Conservation (phyloP, 2,329 filamentous ascomycete genomes). For the Aureobasidium sp. region DNA sequence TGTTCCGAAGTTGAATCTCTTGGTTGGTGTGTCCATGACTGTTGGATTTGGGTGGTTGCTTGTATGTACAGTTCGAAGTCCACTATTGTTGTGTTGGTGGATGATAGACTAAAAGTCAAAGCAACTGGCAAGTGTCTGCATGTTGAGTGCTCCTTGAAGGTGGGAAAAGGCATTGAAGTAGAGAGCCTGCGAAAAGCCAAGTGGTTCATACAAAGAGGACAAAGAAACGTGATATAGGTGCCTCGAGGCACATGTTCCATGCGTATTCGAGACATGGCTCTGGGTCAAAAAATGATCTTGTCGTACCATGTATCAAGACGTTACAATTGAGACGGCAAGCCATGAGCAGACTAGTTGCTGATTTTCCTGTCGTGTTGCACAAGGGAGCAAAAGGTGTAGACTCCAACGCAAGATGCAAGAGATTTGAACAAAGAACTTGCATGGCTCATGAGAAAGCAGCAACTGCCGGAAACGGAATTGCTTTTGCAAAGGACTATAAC, state of each 20-base stretch:
- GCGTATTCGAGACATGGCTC: background rate
- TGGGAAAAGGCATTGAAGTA: background rate
- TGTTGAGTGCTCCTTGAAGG: background rate
- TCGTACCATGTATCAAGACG: background rate
- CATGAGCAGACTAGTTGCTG: background rate
- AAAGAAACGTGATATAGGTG: background rate
- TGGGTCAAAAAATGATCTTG: background rate
- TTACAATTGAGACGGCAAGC: background rate
- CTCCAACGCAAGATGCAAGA: background rate
- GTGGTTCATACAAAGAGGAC: background rate
- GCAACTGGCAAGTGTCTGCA: background rate
- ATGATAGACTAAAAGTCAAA: background rate
- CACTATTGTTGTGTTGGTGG: background rate
- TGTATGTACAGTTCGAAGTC: background rate
- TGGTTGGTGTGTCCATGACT: background rate
- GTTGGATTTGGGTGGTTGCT: background rate
- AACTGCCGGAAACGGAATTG: background rate
- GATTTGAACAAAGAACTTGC: background rate
- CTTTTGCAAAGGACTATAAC: background rate
- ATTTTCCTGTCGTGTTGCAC: background rate
- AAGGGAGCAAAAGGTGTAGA: background rate
- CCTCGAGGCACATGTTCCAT: background rate
- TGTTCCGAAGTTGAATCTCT: background rate
- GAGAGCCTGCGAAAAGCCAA: background rate
- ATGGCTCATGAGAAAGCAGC: background rate